These are phyloP conservation scores for Penicillium waksmanii DNA, from an alignment of 495 filamentous ascomycete species.

Conservation along the genomic window DNA sequence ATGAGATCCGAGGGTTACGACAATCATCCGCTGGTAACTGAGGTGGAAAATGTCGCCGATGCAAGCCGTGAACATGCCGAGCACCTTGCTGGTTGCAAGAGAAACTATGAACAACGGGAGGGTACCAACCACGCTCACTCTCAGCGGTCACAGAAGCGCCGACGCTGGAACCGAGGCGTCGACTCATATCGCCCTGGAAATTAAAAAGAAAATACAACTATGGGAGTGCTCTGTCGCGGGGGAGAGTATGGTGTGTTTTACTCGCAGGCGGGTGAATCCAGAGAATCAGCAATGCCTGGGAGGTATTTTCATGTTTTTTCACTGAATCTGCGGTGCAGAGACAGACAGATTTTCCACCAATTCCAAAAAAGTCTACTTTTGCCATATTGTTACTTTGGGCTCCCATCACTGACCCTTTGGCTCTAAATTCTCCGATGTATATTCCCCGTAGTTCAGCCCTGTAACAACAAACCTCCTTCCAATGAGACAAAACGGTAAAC, in stretches of 20 bases:
- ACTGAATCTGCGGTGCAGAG: not conserved
- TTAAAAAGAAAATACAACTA: not conserved
- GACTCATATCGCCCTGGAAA: slow-evolving; percentile 2
- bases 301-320: not conserved
- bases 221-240: not conserved
- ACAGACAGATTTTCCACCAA: not conserved
- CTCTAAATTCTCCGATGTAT: too few species aligned
- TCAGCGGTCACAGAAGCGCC: not conserved
- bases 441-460: not conserved
- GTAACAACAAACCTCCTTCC: not conserved
- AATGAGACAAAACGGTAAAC: not conserved
- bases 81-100: slow-evolving; percentile 36
- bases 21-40: slow-evolving; percentile 29
- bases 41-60: slow-evolving; percentile 36
- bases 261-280: too few species aligned
- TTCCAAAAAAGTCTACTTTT: not conserved
- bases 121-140: not conserved
- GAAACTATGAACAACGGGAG: not conserved
- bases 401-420: too few species aligned
- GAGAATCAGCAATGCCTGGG: not conserved
- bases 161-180: not conserved
- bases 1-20: slow-evolving; percentile 27
- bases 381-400: too few species aligned
- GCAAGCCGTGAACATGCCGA: slow-evolving; percentile 38
- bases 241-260: too few species aligned